Evolutionary conservation across 2,329 filamentous ascomycete species (phyloP).

Genomic region (Hyphodiscus sp.): DNA sequence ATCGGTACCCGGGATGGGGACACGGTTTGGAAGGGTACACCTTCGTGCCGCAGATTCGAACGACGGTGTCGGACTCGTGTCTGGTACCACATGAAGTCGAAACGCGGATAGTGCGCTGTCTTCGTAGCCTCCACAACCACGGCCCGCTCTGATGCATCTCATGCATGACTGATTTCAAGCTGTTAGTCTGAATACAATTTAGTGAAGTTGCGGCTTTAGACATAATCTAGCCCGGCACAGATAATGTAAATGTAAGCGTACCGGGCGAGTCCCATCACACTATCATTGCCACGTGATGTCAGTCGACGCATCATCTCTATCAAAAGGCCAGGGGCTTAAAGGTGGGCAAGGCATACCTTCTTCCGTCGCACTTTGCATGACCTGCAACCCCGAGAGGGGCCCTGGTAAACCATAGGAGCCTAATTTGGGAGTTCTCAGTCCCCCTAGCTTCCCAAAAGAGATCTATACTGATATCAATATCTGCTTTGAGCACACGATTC

Average conservation of each 20-base stretch:
- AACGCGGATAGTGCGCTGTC: constrained; percentile 2
- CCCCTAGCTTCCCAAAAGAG: too few relatives aligned
- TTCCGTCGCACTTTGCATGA: constrained; percentile 19
- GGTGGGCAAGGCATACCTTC: constrained; percentile 10
- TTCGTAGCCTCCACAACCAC: constrained; percentile 16
- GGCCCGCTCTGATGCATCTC: constrained; percentile 17
- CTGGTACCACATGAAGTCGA: constrained; percentile 1
- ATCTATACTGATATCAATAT: too few relatives aligned
- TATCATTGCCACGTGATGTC: constrained; percentile 1
- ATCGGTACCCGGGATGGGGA: constrained; percentile 15
- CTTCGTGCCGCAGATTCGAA: constrained; percentile 15
- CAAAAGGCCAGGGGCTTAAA: too few relatives aligned
- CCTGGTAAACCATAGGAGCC: constrained; percentile 21
- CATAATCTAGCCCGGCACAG: neutral
- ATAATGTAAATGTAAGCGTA: constrained; percentile 7
- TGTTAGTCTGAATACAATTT: neutral
- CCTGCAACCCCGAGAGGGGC: constrained; percentile 20
- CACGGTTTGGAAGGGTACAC: constrained; percentile 17
- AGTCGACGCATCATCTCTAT: neutral
- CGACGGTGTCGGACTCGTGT: too few relatives aligned
- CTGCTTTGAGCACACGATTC: too few relatives aligned
- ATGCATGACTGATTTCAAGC: constrained; percentile 15
- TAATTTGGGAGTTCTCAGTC: too few relatives aligned
- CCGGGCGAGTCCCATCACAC: constrained; percentile 23
- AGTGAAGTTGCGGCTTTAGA: too few relatives aligned